Base-by-base conservation (phyloP, 2,329 filamentous ascomycete species). In the Bipolaris cookei region DNA sequence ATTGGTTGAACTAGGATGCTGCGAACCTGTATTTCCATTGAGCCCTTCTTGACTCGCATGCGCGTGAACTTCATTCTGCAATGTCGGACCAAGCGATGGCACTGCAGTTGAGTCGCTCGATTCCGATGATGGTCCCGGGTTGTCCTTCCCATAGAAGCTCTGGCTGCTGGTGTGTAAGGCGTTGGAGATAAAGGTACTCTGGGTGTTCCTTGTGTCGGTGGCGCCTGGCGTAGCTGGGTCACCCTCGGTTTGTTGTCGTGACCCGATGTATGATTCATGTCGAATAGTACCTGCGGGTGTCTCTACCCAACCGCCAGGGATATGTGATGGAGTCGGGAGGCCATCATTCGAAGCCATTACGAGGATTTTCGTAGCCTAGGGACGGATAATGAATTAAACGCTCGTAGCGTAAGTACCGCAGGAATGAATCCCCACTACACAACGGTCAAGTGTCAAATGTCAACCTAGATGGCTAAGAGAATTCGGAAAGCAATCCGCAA, bases 281-380 rank as follows among this genome's bases (percentile, higher is more conserved):
- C 65, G 59, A 46, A 50, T 61, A 16, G 58, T 37, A n/a, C 71
- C 65, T 18, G 62, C 66, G 14, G 74, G 71, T 44, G 74, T 77
- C 14, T 74, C 71, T 47, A 73, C 69, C 72, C 73, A 77, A 4
- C 65, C 73, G 47, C 70, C 76, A 14, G 73, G 74, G 6, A 76
- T 57, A 4, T 73, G 67, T 23, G 73, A 60, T 16, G 72, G 72
- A n/a, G 72, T 76, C 11, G 72, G 68, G 30, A 54, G 59, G 10
- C 75, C 74, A 39, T 76, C 70, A 21, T 63, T 50, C 18, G 63
- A 66, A 47, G 64, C 61, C 73, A 76, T 76, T 18, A 34, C 54
- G 35, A 54, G 3, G 25, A 18, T 38, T 54, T n/a, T 28, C 47
- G 46, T 23, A 51, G 44, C 61, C 48, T 25, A 51, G 16, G 11